These are phyloP conservation scores for Aureobasidium leucospermi DNA, from an alignment of 2,329 filamentous ascomycete genomes.

Conservation along the genomic window DNA sequence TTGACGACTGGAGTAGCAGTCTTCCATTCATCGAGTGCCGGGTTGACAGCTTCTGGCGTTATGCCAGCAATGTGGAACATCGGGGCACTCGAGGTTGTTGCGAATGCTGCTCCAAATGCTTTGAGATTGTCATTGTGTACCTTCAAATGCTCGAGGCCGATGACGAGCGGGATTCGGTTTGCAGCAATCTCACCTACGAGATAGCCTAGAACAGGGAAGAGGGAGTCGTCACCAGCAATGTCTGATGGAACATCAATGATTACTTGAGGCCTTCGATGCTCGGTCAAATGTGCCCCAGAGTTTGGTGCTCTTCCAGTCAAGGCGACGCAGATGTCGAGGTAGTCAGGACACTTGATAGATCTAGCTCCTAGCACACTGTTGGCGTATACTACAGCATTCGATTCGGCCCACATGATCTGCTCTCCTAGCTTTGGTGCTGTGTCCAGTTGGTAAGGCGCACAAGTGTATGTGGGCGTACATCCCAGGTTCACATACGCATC, in stretches of 20 bases:
- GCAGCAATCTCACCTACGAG: constrained; percentile 27
- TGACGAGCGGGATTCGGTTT: constrained; percentile 30
- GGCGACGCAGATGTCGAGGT: constrained; percentile 38
- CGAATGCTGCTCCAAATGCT: constrained; percentile 40
- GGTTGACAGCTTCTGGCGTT: constrained; percentile 31
- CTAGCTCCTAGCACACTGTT: constrained; percentile 40
- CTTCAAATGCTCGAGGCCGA: constrained; percentile 26
- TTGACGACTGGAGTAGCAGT: neutral
- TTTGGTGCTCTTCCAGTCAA: constrained; percentile 34
- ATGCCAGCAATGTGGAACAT: constrained; percentile 40
- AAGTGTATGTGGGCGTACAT: constrained; percentile 36
- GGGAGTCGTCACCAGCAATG: constrained; percentile 26
- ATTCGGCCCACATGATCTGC: constrained; percentile 39
- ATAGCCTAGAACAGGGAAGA: constrained; percentile 37
- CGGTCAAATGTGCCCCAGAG: constrained; percentile 24
- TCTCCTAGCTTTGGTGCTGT: constrained; percentile 30
- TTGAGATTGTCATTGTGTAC: constrained; percentile 31
- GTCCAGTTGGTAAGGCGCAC: constrained; percentile 37
- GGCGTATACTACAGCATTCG: constrained; percentile 40
- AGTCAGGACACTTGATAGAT: constrained; percentile 42
- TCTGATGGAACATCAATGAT: constrained; percentile 13
- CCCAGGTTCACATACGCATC: constrained; percentile 36
- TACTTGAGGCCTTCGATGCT: constrained; percentile 17
- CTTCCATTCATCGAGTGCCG: neutral
- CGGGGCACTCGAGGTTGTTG: constrained; percentile 34